Evolutionary conservation across 2,329 filamentous ascomycete species (phyloP), one percentile per base, ranked within the genome.

Genomic region (Botrytis pseudocinerea): DNA sequence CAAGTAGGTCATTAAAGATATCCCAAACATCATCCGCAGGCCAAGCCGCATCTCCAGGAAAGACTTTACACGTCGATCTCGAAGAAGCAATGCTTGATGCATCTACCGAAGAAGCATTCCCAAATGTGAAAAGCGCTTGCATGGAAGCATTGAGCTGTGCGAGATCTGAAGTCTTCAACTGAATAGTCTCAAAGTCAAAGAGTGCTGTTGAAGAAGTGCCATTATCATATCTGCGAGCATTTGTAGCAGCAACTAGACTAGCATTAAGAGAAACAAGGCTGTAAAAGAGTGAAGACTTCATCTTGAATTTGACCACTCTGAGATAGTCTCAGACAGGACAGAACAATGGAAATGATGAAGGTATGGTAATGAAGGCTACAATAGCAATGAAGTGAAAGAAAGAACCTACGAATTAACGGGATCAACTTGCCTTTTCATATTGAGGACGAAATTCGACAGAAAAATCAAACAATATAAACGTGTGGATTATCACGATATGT

Each of bases 1-100:
- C 80, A n/a, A 83, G 78, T 8, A 84, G 83, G 20, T 81, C 76
- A 79, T 88, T 86, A 69, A 89, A 82, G 18, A 78, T 76, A 7
- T 78, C 74, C 87, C 87, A 89, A 10, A 79, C 79, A 0, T 80
- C 75, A n/a, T 82, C 73, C 0, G 83, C 83, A 0, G 87, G 88
- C 87, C 87, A 89, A 61, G 78, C n/a, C 1, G 42, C 16, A 35
- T 79, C 76, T 12, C 76, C 76, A 8, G 77, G 78, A 35, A 74
- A 75, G 14, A 70, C 40, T 66, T 79, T 79, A 71, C 77, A 78
- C 12, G 51, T 20, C 32, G 46, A 69, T 42, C 32, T 28, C 5
- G 48, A 69, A 12, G 46, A 25, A 8, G 32, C 32, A 40, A 69
- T 51, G 22, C 18, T 61, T 51, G 59, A 57, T 66, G 35, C 61